These are phyloP conservation scores for Lentinula novae-zelandiae DNA, from an alignment of 1,284 basidiomycete genomes.

Conservation along the genomic window DNA sequence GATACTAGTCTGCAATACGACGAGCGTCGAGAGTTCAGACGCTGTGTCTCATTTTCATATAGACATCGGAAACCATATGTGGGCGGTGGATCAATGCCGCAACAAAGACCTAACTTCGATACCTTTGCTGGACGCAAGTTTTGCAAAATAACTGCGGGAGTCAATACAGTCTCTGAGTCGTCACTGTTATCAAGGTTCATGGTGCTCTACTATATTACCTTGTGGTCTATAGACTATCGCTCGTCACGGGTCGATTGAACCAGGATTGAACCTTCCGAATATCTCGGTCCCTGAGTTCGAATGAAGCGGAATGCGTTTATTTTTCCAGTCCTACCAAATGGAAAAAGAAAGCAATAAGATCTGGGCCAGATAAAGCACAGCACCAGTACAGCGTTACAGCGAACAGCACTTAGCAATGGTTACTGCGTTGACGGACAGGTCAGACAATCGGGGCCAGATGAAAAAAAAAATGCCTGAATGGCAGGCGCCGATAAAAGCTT, in stretches of 20 bases:
- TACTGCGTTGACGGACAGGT: neutral
- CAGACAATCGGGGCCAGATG: neutral
- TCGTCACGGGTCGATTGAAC: neutral
- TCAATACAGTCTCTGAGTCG: no score
- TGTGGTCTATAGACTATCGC: neutral
- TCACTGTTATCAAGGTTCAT: no score
- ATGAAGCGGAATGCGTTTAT: no score
- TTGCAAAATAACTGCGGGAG: no score
- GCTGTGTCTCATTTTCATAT: neutral
- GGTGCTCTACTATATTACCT: no score
- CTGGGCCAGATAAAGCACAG: neutral
- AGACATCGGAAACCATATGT: neutral
- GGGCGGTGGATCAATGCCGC: neutral
- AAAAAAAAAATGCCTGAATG: no score
- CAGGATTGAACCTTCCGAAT: neutral
- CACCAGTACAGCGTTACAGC: conserved; percentile 1
- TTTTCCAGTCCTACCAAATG: neutral
- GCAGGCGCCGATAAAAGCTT: no score
- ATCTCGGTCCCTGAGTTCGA: no score
- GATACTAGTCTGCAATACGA: no score
- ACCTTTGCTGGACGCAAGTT: no score
- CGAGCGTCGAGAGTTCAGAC: neutral
- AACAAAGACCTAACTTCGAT: no score
- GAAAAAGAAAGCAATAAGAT: neutral
- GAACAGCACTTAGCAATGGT: neutral